Evolutionary conservation across 768 basidiomycete species (phyloP), one percentile per base, ranked within the genome.

Genomic region (Neoboletus subvelutipes): DNA sequence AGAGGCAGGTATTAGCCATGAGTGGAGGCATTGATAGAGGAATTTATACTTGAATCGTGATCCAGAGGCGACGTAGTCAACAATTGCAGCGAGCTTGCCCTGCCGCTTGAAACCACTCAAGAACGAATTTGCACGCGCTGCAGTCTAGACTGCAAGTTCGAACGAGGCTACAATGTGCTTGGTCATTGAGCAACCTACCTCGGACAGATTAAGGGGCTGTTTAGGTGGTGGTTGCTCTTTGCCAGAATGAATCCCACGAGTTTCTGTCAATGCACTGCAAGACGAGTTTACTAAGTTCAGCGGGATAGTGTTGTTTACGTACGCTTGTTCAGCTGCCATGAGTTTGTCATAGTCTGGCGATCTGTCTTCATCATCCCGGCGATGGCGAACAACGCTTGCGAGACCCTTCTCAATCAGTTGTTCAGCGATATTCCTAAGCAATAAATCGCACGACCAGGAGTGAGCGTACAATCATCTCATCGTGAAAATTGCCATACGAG

Each of bases 301-400:
- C 15, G 18, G 29, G 26, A 26, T 4, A 50, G 47, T 12, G 18
- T 20, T 37, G 3, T n/a, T n/a, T 13, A 78, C 90, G 73, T 64
- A 95, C 94, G 76, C 76, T 76, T 95, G 93, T 71, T 99, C 96
- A 9, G 94, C 97, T 29, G 87, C 85, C 82, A 98, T 94, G 43
- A 98, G 77, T 75, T 93, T 94, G 76, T 99, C 97, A 62, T 94
- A 93, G 68, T 98, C 96, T 7, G 88, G 81, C n/a, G 95, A 95
- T 46, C 95, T 84, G 64, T 95, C 91, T 72, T 98, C 96, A 67
- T 98, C 96, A 63, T 96, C 95, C 22, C 92, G 85, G 67, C 87
- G 90, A 74, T 99, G 96, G 45, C 96, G 86, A 28, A 98, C 85
- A 11, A 90, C 88, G 54, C 85, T 89, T 4, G 93, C 92, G 31